Base-by-base conservation (phyloP, 495 filamentous ascomycete species). In the Penicillium verhagenii region DNA sequence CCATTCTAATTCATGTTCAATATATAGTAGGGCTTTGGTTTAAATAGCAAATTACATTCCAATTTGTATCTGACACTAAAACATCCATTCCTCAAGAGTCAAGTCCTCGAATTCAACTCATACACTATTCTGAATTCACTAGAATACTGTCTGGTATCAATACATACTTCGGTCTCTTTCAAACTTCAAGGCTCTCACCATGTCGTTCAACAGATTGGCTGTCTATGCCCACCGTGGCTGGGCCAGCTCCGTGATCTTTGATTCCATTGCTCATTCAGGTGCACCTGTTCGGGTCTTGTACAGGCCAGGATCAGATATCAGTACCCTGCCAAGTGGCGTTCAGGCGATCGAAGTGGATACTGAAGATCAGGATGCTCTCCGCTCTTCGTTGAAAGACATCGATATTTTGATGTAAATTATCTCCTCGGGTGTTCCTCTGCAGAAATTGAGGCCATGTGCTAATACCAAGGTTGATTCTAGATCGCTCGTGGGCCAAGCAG, bases 161-260 rank as follows among this genome's bases (percentile, higher is more conserved):
- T 16, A 2, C 14, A 14, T 14, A 39, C 7, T 44, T 33, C 39
- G 16, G 42, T 13, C 7, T 23, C 11, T 28, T 28, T n/a, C 11
- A 19, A 23, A 26, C 33, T 43, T 13, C 6, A 14, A 43, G 4
- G 18, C 5, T 5, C n/a, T 18, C 9, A 47, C 7, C 13, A 65
- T 65, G 61, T 6, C 52, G 11, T 65, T 54, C 33, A 65, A 65
- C 44, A 55, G 62, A 21, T 51, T 65, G 19, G 62, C 62, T 25
- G 54, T 66, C 24, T 66, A 66, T 25, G 59, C 51, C 20, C 63
- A 66, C 50, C 59, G 59, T 13, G 63, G 63, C 16, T 66, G 46
- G 38, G 59, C 33, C 25, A 53, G 63, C 49, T 66, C 63, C 10
- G 33, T 21, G 10, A 51, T 66, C 26, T 50, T 60, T 21, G 31